phyloP scores from a whole-genome alignment of 305 asterid genomes.

The Plantago rigida region DNA sequence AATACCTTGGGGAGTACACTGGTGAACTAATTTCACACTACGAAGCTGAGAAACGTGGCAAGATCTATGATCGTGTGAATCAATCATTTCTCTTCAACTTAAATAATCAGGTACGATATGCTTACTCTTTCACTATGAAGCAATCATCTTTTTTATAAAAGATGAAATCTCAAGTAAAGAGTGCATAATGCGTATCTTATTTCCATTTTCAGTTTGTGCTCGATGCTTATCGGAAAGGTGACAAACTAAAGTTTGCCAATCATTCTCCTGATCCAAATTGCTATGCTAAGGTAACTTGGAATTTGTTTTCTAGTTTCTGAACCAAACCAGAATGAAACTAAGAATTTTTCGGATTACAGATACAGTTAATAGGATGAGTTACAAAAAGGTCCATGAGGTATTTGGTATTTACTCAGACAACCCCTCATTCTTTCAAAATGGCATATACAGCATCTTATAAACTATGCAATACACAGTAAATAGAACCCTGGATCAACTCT shows the following conservation, averaged over 20 bases:
- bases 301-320: not conserved
- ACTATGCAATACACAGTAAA: too few relatives aligned
- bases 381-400: too few relatives aligned
- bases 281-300: slow-evolving; percentile 68
- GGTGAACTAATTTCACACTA: slow-evolving; percentile 93
- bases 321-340: too few relatives aligned
- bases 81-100: slow-evolving; percentile 87
- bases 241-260: slow-evolving; percentile 87
- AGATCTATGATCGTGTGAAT: slow-evolving; percentile 84
- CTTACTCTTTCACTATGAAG: not conserved
- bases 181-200: slow-evolving; percentile 16
- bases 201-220: slow-evolving; percentile 65
- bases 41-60: slow-evolving; percentile 99
- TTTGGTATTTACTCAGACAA: too few relatives aligned
- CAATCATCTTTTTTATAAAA: slow-evolving; percentile 4
- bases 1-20: slow-evolving; percentile 94
- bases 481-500: too few relatives aligned
- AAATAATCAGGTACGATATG: slow-evolving; percentile 64
- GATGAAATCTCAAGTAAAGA: slow-evolving; percentile 1
- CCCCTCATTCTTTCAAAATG: too few relatives aligned
- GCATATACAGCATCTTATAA: too few relatives aligned
- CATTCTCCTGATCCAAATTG: slow-evolving; percentile 96
- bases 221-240: slow-evolving; percentile 93
- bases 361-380: too few relatives aligned
- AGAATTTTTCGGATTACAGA: too few relatives aligned